Evolutionary conservation across 176 grass and related monocot species (phyloP).

Genomic region (Musa acuminata): DNA sequence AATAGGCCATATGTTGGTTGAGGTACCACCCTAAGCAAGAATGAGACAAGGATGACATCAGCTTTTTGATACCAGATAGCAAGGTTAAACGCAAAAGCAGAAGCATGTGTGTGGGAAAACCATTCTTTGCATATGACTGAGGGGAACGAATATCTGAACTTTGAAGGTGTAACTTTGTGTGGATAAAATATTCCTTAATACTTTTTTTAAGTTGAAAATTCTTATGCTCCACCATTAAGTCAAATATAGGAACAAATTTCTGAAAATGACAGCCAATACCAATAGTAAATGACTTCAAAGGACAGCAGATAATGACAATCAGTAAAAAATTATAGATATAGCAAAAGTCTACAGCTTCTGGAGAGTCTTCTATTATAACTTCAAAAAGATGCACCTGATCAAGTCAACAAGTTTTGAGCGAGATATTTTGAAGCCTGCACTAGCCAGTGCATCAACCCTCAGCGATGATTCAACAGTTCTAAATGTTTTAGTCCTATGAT

Average conservation of each 20-base stretch:
- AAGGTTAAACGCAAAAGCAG: background rate
- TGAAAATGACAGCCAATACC: background rate
- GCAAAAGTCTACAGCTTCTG: background rate
- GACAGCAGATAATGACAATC: background rate
- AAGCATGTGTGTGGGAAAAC: background rate
- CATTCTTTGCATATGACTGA: background rate
- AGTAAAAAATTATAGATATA: background rate
- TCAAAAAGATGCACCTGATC: conserved; percentile 47
- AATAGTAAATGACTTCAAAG: background rate
- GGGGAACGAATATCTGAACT: background rate
- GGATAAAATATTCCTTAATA: background rate
- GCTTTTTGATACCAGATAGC: background rate
- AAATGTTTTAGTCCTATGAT: conserved; percentile 65
- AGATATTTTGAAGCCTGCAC: conserved; percentile 91
- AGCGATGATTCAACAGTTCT: conserved; percentile 85
- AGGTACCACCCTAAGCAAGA: background rate
- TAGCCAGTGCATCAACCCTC: conserved; percentile 85
- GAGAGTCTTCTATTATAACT: background rate
- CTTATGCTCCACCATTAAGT: background rate
- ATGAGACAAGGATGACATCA: background rate
- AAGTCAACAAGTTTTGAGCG: conserved; percentile 79
- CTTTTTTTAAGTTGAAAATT: background rate
- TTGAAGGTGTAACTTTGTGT: background rate
- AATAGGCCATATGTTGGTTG: background rate
- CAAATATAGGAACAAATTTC: background rate